phyloP scores from a whole-genome alignment of 306 rosid species.

The Luffa acutangula region DNA sequence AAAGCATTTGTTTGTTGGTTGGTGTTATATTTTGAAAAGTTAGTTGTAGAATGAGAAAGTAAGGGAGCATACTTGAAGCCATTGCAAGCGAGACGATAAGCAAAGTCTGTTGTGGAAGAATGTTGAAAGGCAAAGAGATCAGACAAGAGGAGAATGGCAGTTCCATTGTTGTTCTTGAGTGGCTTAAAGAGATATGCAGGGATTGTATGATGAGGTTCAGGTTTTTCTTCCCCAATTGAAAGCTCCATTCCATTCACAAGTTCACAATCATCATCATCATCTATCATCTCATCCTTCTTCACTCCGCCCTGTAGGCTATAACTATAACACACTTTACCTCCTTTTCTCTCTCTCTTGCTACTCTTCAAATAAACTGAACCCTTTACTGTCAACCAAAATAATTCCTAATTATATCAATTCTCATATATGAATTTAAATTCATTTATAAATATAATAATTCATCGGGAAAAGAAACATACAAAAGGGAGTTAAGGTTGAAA shows the following conservation, averaged over 20 bases:
- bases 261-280: constrained; percentile 28
- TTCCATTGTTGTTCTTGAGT: constrained; percentile 69
- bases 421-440: too few relatives aligned
- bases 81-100: constrained; percentile 68
- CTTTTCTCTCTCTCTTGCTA: constrained; percentile 6
- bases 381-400: constrained; percentile 22
- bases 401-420: too few relatives aligned
- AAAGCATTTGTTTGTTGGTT: too few relatives aligned
- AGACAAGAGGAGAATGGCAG: constrained; percentile 63
- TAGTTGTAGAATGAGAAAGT: too few relatives aligned
- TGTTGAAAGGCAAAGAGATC: constrained; percentile 63
- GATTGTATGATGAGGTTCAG: constrained; percentile 10
- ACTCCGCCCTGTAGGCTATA: neutral
- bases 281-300: constrained; percentile 14
- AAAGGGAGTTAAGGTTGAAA: neutral
- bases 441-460: too few relatives aligned
- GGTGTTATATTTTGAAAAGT: too few relatives aligned
- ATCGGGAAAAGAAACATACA: constrained; percentile 11
- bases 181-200: constrained; percentile 63
- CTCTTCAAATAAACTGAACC: constrained; percentile 49
- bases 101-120: constrained; percentile 63
- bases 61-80: constrained; percentile 59
- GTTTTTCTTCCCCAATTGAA: constrained; percentile 51
- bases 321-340: constrained; percentile 31
- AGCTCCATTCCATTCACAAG: constrained; percentile 65